Evolutionary conservation across 495 filamentous ascomycete genomes (phyloP), one percentile per base, ranked within the genome.

Genomic region (Penicillium lagena): DNA sequence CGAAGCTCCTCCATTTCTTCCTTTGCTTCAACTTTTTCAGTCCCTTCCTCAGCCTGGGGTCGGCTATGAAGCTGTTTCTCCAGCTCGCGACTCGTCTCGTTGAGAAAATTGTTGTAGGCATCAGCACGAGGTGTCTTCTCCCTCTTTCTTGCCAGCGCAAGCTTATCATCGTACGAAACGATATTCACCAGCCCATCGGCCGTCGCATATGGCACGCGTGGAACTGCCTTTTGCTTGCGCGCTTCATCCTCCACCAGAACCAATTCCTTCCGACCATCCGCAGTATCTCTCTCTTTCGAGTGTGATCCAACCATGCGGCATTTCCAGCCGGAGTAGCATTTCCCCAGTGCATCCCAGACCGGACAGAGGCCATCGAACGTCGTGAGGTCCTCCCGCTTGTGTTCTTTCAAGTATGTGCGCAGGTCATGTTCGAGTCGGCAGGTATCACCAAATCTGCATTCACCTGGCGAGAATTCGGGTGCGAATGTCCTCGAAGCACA

Each of bases 221-320:
- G 62, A 40, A 55, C 56, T 12, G 58, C 63, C 31, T 68, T 70
- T 31, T 63, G 56, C 56, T 71, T 72, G 45, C 66, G 66, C 46
- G 71, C 68, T 39, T 75, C 68, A 42, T 79, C 71, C 45, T 77
- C 68, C 31, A 85, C 51, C 31, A 96, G 75, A 8, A 90, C 67
- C 31, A 98, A 69, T 62, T 97, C 91, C 43, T 84, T 87, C 45
- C 77, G 76, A 7, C 89, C 90, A 60, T 93, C 89, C 37, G 78
- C 79, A 7, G 68, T 78, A 40, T 83, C 77, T 22, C 85, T 61
- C 63, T 95, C 88, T 40, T 80, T 72, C 47, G 83, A 86, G 61
- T 98, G 93, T 32, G 85, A 89, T 40, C 72, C 73, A 12, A 87
- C 83, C 55, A 95, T 89, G 10, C 91, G 86, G 60, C 93, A 98